These are phyloP conservation scores for Eleusine coracana DNA, from an alignment of 176 grass and related monocot species.

Conservation along the genomic window DNA sequence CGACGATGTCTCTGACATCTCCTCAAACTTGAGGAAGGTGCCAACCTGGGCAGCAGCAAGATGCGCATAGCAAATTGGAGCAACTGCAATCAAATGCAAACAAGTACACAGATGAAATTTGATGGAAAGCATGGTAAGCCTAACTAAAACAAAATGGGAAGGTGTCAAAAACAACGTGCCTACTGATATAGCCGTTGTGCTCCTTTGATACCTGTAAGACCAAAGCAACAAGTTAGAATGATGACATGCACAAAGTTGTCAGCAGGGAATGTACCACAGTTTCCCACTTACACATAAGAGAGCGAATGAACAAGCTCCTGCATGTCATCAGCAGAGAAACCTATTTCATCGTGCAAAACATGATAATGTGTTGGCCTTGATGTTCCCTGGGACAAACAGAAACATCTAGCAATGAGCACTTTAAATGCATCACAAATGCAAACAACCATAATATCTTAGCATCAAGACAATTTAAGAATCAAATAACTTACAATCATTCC, in stretches of 20 bases:
- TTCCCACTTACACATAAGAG: conserved; percentile 80
- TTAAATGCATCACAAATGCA: background rate
- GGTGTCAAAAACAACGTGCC: conserved; percentile 37
- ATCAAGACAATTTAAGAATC: background rate
- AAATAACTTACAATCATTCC: conserved; percentile 75
- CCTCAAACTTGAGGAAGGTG: conserved; percentile 86
- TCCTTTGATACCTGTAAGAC: conserved; percentile 84
- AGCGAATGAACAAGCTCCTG: conserved; percentile 93
- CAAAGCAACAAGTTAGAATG: background rate
- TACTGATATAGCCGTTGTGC: conserved; percentile 82
- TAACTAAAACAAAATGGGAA: background rate
- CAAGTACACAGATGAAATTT: background rate
- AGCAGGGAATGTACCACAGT: background rate
- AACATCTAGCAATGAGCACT: conserved; percentile 5
- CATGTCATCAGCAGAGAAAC: conserved; percentile 70
- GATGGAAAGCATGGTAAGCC: background rate
- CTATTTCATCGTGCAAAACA: conserved; percentile 85
- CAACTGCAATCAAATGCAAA: conserved; percentile 56
- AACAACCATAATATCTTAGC: background rate
- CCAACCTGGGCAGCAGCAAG: conserved; percentile 74
- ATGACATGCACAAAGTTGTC: background rate
- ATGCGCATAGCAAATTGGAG: conserved; percentile 78
- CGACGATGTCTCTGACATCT: conserved; percentile 67
- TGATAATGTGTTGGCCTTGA: conserved; percentile 85
- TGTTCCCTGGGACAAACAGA: conserved; percentile 60